These are phyloP conservation scores for Sphagnum tenellum DNA, from an alignment of 225 moss, liverwort and hornwort species.

Conservation along the genomic window DNA sequence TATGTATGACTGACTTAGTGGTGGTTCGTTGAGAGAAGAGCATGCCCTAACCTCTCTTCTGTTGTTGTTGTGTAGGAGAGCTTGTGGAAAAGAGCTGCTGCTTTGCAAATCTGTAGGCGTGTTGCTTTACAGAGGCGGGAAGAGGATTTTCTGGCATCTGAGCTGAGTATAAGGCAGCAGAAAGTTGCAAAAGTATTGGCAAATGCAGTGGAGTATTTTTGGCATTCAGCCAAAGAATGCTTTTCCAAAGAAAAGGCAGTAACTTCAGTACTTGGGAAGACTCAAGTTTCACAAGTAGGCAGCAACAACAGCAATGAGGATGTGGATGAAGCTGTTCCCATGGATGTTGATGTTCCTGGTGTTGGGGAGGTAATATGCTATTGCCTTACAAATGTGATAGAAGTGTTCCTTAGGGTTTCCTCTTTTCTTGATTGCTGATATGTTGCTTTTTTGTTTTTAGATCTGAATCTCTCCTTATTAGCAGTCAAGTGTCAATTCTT, in stretches of 20 bases:
- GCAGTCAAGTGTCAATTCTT: neutral
- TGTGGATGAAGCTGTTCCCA: conserved; percentile 56
- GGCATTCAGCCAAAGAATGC: conserved; percentile 44
- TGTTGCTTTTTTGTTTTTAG: neutral
- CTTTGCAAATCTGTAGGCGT: conserved; percentile 44
- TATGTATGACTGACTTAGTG: too few species aligned
- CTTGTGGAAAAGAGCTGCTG: conserved; percentile 60
- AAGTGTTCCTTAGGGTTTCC: too few species aligned
- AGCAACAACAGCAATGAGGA: conserved; percentile 5
- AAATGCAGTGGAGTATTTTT: conserved; percentile 56
- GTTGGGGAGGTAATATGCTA: conserved; percentile 39
- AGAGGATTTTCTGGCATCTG: conserved; percentile 32
- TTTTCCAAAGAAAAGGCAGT: conserved; percentile 25
- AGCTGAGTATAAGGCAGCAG: conserved; percentile 40
- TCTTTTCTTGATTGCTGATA: neutral
- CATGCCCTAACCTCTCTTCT: neutral
- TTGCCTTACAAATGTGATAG: too few species aligned
- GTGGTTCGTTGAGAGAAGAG: neutral
- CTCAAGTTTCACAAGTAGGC: conserved; percentile 11
- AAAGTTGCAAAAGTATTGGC: conserved; percentile 54
- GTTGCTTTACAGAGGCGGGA: conserved; percentile 36
- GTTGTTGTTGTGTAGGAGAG: conserved; percentile 47
- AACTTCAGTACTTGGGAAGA: conserved; percentile 9
- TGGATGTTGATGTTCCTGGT: conserved; percentile 59
- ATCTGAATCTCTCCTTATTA: neutral